phyloP scores from a whole-genome alignment of 345 rosid species.

The Pugionium cornutum region DNA sequence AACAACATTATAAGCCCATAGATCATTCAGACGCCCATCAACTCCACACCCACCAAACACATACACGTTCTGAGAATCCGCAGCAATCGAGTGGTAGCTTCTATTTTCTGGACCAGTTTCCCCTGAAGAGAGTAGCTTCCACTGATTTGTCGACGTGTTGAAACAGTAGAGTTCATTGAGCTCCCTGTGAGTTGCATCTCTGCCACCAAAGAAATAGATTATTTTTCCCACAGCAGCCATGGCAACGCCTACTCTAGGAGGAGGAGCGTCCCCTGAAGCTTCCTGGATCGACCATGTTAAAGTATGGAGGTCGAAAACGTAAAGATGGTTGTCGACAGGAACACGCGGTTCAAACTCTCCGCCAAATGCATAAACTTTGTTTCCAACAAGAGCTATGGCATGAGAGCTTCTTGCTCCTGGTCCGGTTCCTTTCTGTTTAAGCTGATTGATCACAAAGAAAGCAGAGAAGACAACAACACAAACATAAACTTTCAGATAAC shows the following conservation, averaged over 20 bases:
- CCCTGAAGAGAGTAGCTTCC: conserved; percentile 65
- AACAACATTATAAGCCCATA: conserved; percentile 71
- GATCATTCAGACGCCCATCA: conserved; percentile 73
- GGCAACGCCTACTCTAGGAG: conserved; percentile 87
- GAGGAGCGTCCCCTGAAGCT: conserved; percentile 70
- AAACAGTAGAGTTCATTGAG: conserved; percentile 80
- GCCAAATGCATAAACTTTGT: conserved; percentile 71
- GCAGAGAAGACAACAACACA: conserved; percentile 9
- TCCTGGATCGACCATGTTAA: conserved; percentile 62
- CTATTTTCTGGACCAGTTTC: conserved; percentile 62
- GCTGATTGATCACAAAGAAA: conserved; percentile 47
- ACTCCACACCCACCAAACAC: conserved; percentile 90
- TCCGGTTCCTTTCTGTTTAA: conserved; percentile 68
- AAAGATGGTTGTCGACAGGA: conserved; percentile 80
- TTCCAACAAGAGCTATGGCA: conserved; percentile 67
- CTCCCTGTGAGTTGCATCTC: conserved; percentile 67
- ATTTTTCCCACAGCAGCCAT: conserved; percentile 65
- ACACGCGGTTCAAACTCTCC: conserved; percentile 85
- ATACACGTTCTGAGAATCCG: conserved; percentile 58
- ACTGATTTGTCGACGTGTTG: conserved; percentile 53
- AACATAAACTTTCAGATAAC: not conserved
- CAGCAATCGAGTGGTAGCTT: conserved; percentile 74
- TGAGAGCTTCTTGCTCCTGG: conserved; percentile 97
- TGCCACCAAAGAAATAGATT: conserved; percentile 79
- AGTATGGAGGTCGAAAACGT: conserved; percentile 63